Conservation (phyloP, 2,329 filamentous ascomycete genomes). For the Cladophialophora immunda region DNA sequence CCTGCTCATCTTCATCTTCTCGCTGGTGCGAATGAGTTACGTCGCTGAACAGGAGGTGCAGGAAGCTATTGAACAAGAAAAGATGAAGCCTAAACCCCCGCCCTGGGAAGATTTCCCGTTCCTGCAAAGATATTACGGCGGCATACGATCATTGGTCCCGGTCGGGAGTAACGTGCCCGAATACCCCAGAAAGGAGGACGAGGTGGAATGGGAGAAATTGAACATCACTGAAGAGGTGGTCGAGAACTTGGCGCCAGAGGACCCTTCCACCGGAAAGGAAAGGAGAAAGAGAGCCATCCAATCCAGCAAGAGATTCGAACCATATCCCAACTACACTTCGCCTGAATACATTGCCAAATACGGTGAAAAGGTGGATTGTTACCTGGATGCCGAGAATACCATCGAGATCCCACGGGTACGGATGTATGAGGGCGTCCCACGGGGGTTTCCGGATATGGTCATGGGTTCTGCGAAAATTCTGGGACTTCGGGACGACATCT, state of each 20-base stretch:
- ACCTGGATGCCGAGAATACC: constrained; percentile 73
- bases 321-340: constrained; percentile 72
- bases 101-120: constrained; percentile 90
- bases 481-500: constrained; percentile 81
- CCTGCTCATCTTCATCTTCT: constrained; percentile 79
- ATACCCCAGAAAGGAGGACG: constrained; percentile 72
- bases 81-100: constrained; percentile 58
- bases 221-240: constrained; percentile 33
- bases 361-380: constrained; percentile 76
- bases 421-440: constrained; percentile 78
- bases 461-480: constrained; percentile 88
- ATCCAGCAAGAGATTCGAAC: constrained; percentile 66
- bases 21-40: constrained; percentile 76
- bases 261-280: constrained; percentile 40
- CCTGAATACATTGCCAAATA: constrained; percentile 64
- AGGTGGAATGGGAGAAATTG: constrained; percentile 50
- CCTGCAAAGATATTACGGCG: constrained; percentile 87
- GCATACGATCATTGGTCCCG: constrained; percentile 75
- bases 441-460: constrained; percentile 83
- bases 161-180: constrained; percentile 76
- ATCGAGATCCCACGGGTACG: constrained; percentile 74
- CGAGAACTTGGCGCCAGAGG: constrained; percentile 27
- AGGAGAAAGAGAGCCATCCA: constrained; percentile 43
- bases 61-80: constrained; percentile 53
- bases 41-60: constrained; percentile 71